Percentiles rank a stretch among this genome's conserved stretches.
phyloP scores from a whole-genome alignment of 164 flowering plant species.

The Magnolia officinalis region DNA sequence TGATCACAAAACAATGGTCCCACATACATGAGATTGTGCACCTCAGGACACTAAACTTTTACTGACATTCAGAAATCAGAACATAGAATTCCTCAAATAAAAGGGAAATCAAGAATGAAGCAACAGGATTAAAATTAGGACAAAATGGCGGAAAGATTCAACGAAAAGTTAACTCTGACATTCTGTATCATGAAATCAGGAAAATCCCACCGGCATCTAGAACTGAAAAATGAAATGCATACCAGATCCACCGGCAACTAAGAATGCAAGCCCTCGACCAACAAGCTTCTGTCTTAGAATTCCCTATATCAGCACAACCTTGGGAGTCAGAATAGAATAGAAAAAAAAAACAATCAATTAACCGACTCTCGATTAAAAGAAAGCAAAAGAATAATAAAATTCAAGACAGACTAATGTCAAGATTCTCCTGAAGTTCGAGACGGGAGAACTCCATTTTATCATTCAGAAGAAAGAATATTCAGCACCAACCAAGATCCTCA shows the following conservation, averaged over 20 bases:
- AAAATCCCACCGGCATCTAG: background rate
- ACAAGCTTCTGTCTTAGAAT: constrained; percentile 83
- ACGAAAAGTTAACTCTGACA: too few species aligned
- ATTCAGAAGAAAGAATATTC: background rate
- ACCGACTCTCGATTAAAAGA: background rate
- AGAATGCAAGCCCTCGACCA: constrained; percentile 95
- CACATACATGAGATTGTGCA: too few species aligned
- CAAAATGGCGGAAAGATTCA: too few species aligned
- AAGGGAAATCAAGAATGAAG: too few species aligned
- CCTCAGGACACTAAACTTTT: too few species aligned
- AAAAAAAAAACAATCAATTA: background rate
- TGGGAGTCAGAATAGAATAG: constrained; percentile 2
- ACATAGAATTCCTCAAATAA: too few species aligned
- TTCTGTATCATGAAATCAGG: background rate
- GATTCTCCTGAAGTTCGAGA: background rate
- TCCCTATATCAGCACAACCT: constrained; percentile 41
- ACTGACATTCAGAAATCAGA: too few species aligned
- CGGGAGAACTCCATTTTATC: background rate
- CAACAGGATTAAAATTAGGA: too few species aligned
- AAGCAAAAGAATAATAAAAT: background rate
- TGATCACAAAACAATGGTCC: too few species aligned
- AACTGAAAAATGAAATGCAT: constrained; percentile 13
- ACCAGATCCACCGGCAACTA: constrained; percentile 97
- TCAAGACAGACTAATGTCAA: constrained; percentile 4
- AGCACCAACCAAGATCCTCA: constrained; percentile 26